Evolutionary conservation across 192 early-diverging fungal genomes (phyloP), one percentile per base, ranked within the genome.

Genomic region (Lunasporangiospora selenospora): DNA sequence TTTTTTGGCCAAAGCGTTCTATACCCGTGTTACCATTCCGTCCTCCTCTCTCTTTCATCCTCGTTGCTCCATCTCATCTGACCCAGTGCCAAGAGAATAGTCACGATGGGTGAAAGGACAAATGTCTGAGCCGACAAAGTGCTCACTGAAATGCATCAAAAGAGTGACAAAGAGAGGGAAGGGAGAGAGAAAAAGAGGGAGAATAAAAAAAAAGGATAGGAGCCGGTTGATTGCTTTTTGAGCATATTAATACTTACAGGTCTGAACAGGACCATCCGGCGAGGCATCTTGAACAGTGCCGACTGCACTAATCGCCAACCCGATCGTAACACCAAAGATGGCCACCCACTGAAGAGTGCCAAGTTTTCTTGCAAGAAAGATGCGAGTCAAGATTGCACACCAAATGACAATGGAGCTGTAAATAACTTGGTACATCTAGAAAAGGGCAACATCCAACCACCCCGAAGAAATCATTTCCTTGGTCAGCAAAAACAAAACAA

Each of bases 341-440:
- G 80, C 76, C 18, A 82, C 8, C 77, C 81, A 84, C 49, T 87
- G 85, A 10, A 82, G 29, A 12, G 53, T 54, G 23, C 80, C 77
- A 11, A 87, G 53, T 53, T 51, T 76, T 43, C 85, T 42, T 15
- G 67, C 64, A 56, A 87, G 75, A n/a, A 83, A 77, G 37, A 87
- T 67, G 23, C 79, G 80, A 4, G 81, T 78, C 16, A 87, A 56
- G 42, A 87, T 81, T 7, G 85, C 85, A 45, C 85, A 87, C 85
- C 85, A 87, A 32, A 87, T 84, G 23, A 87, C 85, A 15, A 87
- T 80, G 15, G 81, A 82, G 38, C 79, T 81, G 52, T 87, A 84
- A 41, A 87, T 84, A 15, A 87, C 80, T 78, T 86, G 85, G 43
- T 81, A 86, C 82, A 84, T 83, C 85, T 86, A 65, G 16, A 19